phyloP scores from a whole-genome alignment of 2,329 filamentous ascomycete species.

The Piedraia hortae region DNA sequence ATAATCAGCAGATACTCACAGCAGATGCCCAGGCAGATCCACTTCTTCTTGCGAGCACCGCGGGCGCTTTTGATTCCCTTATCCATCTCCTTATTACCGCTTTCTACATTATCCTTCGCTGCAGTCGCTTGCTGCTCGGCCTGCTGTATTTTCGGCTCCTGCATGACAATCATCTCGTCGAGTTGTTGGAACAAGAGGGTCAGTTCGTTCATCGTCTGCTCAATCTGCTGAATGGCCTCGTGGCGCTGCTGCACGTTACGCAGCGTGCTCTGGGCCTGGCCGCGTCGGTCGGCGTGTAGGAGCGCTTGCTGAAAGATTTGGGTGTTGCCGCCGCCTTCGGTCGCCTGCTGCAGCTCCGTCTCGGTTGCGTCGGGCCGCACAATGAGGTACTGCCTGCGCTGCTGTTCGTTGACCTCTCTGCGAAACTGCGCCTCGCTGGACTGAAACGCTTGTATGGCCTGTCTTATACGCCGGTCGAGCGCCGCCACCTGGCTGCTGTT shows the following conservation, averaged over 20 bases:
- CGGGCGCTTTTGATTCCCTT: constrained; percentile 60
- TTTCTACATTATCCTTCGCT: constrained; percentile 55
- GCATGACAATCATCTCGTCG: constrained; percentile 60
- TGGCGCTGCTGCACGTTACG: constrained; percentile 61
- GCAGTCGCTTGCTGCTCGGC: constrained; percentile 77
- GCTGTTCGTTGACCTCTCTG: constrained; percentile 54
- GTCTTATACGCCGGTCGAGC: constrained; percentile 53
- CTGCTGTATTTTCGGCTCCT: constrained; percentile 50
- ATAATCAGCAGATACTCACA: constrained; percentile 19
- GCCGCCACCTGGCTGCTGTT: constrained; percentile 60
- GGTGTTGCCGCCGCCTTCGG: constrained; percentile 38
- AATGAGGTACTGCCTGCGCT: constrained; percentile 73
- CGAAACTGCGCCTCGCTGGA: constrained; percentile 54
- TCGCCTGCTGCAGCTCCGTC: constrained; percentile 47
- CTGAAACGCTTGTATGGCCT: constrained; percentile 59
- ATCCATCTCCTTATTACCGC: constrained; percentile 60
- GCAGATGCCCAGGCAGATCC: constrained; percentile 64
- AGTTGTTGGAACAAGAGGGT: constrained; percentile 73
- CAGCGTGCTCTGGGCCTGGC: constrained; percentile 54
- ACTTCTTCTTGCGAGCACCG: constrained; percentile 75
- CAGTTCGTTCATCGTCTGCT: constrained; percentile 66
- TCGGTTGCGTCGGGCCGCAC: constrained; percentile 42
- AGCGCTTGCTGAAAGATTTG: constrained; percentile 77
- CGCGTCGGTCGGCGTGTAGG: constrained; percentile 52
- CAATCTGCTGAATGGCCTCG: constrained; percentile 71